Conservation (phyloP, 2,329 filamentous ascomycete genomes). For the Dendrostoma leiphaemia region DNA sequence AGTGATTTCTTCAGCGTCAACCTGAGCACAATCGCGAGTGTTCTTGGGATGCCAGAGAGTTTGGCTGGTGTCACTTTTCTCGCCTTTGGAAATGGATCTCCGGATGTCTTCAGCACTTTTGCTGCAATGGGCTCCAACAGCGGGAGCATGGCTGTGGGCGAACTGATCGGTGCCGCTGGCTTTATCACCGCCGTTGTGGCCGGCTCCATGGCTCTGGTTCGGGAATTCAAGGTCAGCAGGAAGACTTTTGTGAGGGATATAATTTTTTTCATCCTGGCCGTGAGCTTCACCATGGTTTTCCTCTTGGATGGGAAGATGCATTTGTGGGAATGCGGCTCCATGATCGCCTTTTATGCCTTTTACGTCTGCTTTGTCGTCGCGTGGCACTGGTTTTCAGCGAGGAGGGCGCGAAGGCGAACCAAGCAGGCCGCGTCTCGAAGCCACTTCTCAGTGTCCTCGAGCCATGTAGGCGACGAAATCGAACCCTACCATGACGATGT, state of each 20-base stretch:
- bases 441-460: constrained; percentile 64
- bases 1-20: constrained; percentile 99
- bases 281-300: constrained; percentile 83
- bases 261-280: constrained; percentile 84
- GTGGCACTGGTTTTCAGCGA: constrained; percentile 85
- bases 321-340: constrained; percentile 83
- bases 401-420: constrained; percentile 57
- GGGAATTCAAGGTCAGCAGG: constrained; percentile 86
- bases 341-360: constrained; percentile 89
- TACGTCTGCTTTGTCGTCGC: constrained; percentile 86
- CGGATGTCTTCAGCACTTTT: constrained; percentile 98
- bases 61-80: constrained; percentile 94
- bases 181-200: constrained; percentile 97
- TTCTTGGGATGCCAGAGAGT: constrained; percentile 92
- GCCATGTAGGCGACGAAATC: constrained; percentile 51
- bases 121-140: constrained; percentile 97
- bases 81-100: constrained; percentile 95
- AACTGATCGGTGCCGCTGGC: constrained; percentile 88
- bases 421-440: constrained; percentile 71
- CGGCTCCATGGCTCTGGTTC: constrained; percentile 94
- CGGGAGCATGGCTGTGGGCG: constrained; percentile 93
- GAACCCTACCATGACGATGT: constrained; percentile 63
- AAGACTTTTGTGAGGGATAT: constrained; percentile 91
- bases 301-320: constrained; percentile 80
- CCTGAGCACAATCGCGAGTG: constrained; percentile 83